Evolutionary conservation across 495 filamentous ascomycete genomes (phyloP), one percentile per base, ranked within the genome.

Genomic region (Penicillium flavigenum): DNA sequence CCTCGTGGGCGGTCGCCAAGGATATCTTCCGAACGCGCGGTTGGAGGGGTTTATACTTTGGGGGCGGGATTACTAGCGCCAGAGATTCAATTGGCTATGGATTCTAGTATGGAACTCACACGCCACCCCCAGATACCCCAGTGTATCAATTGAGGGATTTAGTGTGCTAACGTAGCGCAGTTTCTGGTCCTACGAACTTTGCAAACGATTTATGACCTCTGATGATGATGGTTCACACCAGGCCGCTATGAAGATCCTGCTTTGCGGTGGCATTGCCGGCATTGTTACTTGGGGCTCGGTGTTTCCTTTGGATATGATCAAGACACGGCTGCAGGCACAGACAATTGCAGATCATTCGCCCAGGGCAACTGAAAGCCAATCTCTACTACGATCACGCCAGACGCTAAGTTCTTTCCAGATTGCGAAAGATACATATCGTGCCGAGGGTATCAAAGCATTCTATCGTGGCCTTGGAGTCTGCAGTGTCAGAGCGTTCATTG

Each of bases 81-180:
- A 77, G 92, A 45, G 92, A 96, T 72, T 85, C 86, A 54, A 81
- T 96, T 56, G 92, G 92, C 19, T 96, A 95, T 69, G 92, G 92
- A 4, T 96, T 96, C 66, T 96, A 96, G 84, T 88, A 81, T 60
- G 81, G 57, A 59, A 54, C 43, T 24, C 10, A 52, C 44, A 34
- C 48, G 61, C 53, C 56, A 49, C 62, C 60, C 16, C 51, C 42
- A 22, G 43, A 47, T 51, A 32, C 39, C 47, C 49, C 47, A 11
- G 9, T 43, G 27, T 12, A 47, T 31, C 42, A 38, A 41, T 56
- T 55, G 47, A 56, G 57, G 52, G 49, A 61, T 55, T 38, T 24
- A 59, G 50, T 53, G 50, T 53, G 65, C 59, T 17, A 10, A 54
- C 47, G 9, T 8, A 2, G 9, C 20, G 42, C 57, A 87, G 85